phyloP scores from a whole-genome alignment of 768 basidiomycete species.

The Collybiopsis confluens region DNA sequence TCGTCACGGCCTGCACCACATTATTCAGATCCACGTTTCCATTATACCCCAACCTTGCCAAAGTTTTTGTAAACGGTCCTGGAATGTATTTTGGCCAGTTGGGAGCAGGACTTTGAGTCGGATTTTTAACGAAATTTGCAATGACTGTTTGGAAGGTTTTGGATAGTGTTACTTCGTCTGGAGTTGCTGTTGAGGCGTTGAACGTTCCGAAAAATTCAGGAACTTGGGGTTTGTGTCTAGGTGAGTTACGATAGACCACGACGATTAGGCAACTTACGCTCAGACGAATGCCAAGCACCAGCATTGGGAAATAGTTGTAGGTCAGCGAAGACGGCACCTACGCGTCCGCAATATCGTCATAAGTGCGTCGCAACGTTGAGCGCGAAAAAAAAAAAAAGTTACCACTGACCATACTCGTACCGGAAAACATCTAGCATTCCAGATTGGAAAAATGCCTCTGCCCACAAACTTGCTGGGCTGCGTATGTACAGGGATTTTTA shows the following conservation, averaged over 20 bases:
- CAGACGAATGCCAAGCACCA: slow-evolving; percentile 19
- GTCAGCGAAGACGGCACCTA: slow-evolving; percentile 16
- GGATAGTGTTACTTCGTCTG: slow-evolving; percentile 17
- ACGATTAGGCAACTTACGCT: slow-evolving; percentile 9
- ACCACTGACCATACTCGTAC: slow-evolving; percentile 12
- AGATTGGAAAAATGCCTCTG: slow-evolving; percentile 10
- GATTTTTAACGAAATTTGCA: slow-evolving; percentile 18
- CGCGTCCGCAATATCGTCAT: not conserved
- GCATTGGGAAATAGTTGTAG: slow-evolving; percentile 18
- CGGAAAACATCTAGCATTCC: slow-evolving; percentile 11
- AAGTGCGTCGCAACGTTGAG: too few relatives aligned
- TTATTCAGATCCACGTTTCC: slow-evolving; percentile 15
- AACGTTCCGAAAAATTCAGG: slow-evolving; percentile 22
- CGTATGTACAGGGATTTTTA: not conserved
- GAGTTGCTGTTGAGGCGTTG: slow-evolving; percentile 19
- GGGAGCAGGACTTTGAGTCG: slow-evolving; percentile 12
- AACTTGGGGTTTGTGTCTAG: slow-evolving; percentile 10
- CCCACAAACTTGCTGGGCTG: slow-evolving; percentile 10
- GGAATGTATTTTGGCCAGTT: slow-evolving; percentile 16
- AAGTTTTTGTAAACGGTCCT: slow-evolving; percentile 10
- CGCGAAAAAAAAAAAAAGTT: too few relatives aligned
- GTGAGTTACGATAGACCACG: too few relatives aligned
- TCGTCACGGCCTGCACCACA: slow-evolving; percentile 13
- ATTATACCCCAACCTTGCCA: slow-evolving; percentile 16
- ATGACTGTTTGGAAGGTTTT: slow-evolving; percentile 15